phyloP scores from a whole-genome alignment of 2,329 filamentous ascomycete species.

The Shiraia sp. region DNA sequence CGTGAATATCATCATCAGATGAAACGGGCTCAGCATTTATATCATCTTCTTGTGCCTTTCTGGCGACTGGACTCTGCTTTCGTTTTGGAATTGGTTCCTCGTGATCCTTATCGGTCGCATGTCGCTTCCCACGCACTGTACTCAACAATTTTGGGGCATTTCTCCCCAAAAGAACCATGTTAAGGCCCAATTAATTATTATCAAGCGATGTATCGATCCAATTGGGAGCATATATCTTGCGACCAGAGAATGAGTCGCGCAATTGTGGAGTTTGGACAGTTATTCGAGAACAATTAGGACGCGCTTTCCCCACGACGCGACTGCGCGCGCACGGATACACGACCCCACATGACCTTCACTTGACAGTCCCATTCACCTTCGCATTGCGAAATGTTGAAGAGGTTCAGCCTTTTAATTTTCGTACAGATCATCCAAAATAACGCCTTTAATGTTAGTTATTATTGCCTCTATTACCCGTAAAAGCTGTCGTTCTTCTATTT shows the following conservation, averaged over 20 bases:
- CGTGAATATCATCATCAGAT: constrained; percentile 22
- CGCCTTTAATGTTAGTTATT: too few relatives aligned
- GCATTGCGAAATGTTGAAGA: too few relatives aligned
- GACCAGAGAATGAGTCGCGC: neutral
- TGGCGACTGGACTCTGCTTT: neutral
- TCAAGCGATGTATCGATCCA: neutral
- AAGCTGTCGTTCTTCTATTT: too few relatives aligned
- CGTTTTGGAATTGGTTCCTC: constrained; percentile 20
- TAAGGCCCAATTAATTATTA: neutral
- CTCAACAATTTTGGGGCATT: constrained; percentile 28
- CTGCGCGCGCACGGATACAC: neutral
- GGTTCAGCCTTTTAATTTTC: too few relatives aligned
- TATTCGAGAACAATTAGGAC: neutral
- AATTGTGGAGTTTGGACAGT: too few relatives aligned
- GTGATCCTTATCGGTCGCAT: constrained; percentile 45
- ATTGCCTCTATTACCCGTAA: too few relatives aligned
- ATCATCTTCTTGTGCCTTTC: constrained; percentile 7
- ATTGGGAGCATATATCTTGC: neutral
- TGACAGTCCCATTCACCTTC: too few relatives aligned
- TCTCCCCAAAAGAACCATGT: constrained; percentile 17
- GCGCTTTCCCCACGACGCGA: neutral
- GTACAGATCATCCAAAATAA: too few relatives aligned
- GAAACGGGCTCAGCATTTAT: constrained; percentile 27
- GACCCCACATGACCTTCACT: constrained; percentile 1
- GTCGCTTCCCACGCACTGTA: constrained; percentile 35